phyloP scores from a whole-genome alignment of 2,329 filamentous ascomycete species.

The Fusarium succisae region DNA sequence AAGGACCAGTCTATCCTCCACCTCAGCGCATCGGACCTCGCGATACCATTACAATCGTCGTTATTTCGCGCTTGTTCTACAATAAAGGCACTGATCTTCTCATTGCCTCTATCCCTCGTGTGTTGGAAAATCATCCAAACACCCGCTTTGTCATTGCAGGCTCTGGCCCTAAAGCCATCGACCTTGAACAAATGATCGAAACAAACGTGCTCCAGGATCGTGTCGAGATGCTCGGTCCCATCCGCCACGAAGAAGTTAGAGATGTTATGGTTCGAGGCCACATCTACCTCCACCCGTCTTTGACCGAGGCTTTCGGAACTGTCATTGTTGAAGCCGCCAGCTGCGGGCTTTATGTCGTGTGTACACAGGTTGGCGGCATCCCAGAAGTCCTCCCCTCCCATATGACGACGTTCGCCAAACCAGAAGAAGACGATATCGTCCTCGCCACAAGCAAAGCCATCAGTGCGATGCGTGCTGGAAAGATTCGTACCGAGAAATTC shows the following conservation, averaged over 20 bases:
- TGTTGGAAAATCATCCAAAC: constrained; percentile 88
- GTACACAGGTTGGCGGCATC: constrained; percentile 94
- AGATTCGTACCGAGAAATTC: constrained; percentile 90
- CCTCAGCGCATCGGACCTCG: constrained; percentile 79
- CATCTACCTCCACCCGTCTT: constrained; percentile 92
- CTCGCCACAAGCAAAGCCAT: constrained; percentile 90
- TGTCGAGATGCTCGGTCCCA: constrained; percentile 89
- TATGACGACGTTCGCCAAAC: constrained; percentile 98
- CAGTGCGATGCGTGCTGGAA: constrained; percentile 82
- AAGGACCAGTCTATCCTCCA: constrained; percentile 51
- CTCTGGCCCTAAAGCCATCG: constrained; percentile 94
- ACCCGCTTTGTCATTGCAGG: constrained; percentile 97
- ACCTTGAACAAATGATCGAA: constrained; percentile 98
- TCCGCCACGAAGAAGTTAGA: constrained; percentile 94
- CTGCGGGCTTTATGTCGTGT: constrained; percentile 95
- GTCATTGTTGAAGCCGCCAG: constrained; percentile 97
- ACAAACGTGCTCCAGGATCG: constrained; percentile 92
- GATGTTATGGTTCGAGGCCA: constrained; percentile 98
- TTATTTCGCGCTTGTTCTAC: constrained; percentile 97
- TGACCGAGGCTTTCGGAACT: constrained; percentile 97
- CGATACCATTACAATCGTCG: constrained; percentile 93
- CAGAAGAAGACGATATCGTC: constrained; percentile 95
- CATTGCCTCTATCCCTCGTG: constrained; percentile 94
- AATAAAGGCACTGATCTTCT: constrained; percentile 98
- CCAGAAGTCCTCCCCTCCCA: constrained; percentile 94